Evolutionary conservation across 1,284 basidiomycete species (phyloP), one percentile per base, ranked within the genome.

Genomic region (Pisolithus thermaeus): DNA sequence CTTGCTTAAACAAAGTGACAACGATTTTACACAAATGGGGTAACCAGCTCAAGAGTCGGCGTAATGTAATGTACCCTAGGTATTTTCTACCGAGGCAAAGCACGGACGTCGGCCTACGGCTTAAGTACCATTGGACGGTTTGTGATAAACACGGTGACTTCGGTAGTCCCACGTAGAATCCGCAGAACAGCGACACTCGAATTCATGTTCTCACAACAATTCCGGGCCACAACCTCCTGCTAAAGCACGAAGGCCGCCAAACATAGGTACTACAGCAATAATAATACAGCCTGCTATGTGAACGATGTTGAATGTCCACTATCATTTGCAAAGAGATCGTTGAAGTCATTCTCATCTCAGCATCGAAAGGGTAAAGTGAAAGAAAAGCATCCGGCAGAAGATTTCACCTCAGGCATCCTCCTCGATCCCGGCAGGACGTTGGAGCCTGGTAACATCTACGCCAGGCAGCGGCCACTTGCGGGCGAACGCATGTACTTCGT

Each of bases 381-480:
- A 28, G 28, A 7, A 28, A 8, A 14, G 16, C 11, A 43, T 25
- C 36, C 40, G 2, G 12, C 5, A 22, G 43, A 18, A 40, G 44
- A 46, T 18, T 49, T 20, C 22, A 35, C 6, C 43, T 46, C 53
- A 56, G 37, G 54, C 56, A 2, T 79, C 79, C 61, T 87, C 84
- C 59, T 82, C 73, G 54, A 87, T 72, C 40, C 87, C 87, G 38
- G 73, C 78, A 41, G 88, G 88, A 65, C 80, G 79, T 65, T 71
- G 70, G 53, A 91, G 67, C 51, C 67, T 76, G 27, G 73, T 61
- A 38, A 80, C 82, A 69, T 95, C 90, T 7, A 94, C 84, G 72
- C 96, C 95, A 51, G 96, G 96, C 14, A 99, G 76, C 3, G 96
- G 96, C 90, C 89, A 98, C 71, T 79, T 77, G 58, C 77, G 81